Base-by-base conservation (phyloP, 176 grass and related monocot genomes). In the Avena insularis region DNA sequence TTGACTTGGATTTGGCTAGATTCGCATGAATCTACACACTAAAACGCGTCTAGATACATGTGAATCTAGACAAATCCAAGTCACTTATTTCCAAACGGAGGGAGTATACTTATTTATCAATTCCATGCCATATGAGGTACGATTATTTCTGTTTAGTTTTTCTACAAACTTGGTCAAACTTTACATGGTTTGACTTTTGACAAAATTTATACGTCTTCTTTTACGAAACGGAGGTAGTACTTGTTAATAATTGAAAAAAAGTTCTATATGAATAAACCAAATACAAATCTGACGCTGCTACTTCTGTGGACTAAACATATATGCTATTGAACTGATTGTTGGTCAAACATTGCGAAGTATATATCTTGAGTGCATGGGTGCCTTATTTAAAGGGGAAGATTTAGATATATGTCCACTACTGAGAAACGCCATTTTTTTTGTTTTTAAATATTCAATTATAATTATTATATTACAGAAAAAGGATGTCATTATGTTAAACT, bases 221-320 rank as follows among this genome's bases (percentile, higher is more conserved):
- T 29, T 29, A 29, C 29, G 29, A 29, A 29, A 29, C 1, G 29
- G 29, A 29, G 29, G 29, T 29, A 29, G 29, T 25, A 43, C 43
- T 80, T 25, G 21, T 63, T 63, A 80, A 77, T 10, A 45, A 46
- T 46, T 27, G 43, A 3, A 63, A 47, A 62, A 46, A 10, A 38
- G n/a, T 62, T 3, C 58, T 78, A 59, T 78, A 60, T 60, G 19
- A 60, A 60, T 21, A 48, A 45, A 13, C n/a, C 10, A 78, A 78
- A 59, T 78, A 59, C 17, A 31, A 59, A 79, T 2, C 20, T 47
- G 1, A 25, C 6, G 2, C n/a, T 79, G 35, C 35, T 21, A 58
- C 76, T 78, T 76, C 17, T 38, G 31, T 78, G 54, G 29, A 55
- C 76, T 78, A 45, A 72, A 21, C 19, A 38, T 78, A 78, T 40